Evolutionary conservation across 495 filamentous ascomycete genomes (phyloP).

Genomic region (Achaetomiella virescens): DNA sequence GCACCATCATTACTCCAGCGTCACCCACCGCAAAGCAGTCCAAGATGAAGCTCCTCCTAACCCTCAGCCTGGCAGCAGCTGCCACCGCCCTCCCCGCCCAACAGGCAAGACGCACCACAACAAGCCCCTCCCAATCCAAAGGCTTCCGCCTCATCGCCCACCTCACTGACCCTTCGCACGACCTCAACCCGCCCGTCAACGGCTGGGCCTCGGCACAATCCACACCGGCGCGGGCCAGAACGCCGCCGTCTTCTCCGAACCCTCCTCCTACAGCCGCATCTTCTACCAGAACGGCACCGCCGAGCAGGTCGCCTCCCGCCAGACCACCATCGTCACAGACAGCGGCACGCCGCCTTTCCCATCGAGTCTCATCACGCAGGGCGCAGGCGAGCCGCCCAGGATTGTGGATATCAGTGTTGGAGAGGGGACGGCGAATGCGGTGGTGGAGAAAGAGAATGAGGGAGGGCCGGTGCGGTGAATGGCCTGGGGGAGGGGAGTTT

Average conservation of each 20-base stretch:
- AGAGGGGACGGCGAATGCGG: slow-evolving; percentile 12
- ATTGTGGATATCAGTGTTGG: slow-evolving; percentile 23
- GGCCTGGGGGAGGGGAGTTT: slow-evolving; percentile 17
- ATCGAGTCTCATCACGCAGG: slow-evolving; percentile 21
- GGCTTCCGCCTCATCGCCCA: slow-evolving; percentile 30
- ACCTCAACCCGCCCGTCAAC: slow-evolving; percentile 25
- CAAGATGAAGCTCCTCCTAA: neutral
- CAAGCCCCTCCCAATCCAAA: slow-evolving; percentile 3
- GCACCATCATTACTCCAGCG: neutral
- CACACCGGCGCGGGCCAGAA: slow-evolving; percentile 31
- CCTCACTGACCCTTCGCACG: slow-evolving; percentile 19
- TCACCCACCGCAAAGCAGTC: neutral
- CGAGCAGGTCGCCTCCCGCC: slow-evolving; percentile 1
- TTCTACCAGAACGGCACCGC: slow-evolving; percentile 36
- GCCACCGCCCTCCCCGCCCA: neutral
- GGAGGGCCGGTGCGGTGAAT: neutral
- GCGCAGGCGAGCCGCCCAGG: neutral
- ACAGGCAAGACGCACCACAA: neutral
- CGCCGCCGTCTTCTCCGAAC: slow-evolving; percentile 24
- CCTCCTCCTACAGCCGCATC: slow-evolving; percentile 16
- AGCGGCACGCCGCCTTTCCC: slow-evolving; percentile 29
- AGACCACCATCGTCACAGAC: slow-evolving; percentile 27
- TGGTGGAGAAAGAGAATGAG: slow-evolving; percentile 8
- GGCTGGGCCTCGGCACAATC: slow-evolving; percentile 18
- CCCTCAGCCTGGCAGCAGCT: neutral